A percentile compares a stretch with the other conserved stretches of the same genome.
Evolutionary conservation across 2,329 filamentous ascomycete genomes (phyloP).

Genomic region (Reticulascus tulasneorum): DNA sequence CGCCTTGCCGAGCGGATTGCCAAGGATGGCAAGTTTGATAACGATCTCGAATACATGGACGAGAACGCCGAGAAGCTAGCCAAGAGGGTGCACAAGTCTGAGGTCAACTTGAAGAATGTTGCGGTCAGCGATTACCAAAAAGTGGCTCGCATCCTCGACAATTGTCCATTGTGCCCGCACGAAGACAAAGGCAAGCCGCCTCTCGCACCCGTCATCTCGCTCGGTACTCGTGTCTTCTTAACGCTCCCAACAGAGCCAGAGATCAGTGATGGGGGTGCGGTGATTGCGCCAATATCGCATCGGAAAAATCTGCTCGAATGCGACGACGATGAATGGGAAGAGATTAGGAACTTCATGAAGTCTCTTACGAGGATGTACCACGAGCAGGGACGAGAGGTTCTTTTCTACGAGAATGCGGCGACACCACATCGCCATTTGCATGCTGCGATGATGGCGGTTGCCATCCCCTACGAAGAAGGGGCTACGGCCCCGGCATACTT

Average conservation of each 20-base stretch:
- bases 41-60: conserved; percentile 95
- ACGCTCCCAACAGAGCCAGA: conserved; percentile 90
- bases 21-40: conserved; percentile 85
- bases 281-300: conserved; percentile 87
- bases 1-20: conserved; percentile 89
- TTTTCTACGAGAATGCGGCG: conserved; percentile 98
- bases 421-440: conserved; percentile 73
- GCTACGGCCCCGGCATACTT: conserved; percentile 93
- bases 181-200: conserved; percentile 75
- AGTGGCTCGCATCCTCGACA: conserved; percentile 80
- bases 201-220: conserved; percentile 76
- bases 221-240: conserved; percentile 81
- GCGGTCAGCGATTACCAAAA: conserved; percentile 88
- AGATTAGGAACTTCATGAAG: conserved; percentile 99
- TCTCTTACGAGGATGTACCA: conserved; percentile 90
- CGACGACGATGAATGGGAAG: conserved; percentile 99
- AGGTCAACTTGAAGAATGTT: conserved; percentile 80
- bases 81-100: conserved; percentile 79
- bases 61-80: conserved; percentile 92
- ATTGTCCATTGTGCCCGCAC: conserved; percentile 86
- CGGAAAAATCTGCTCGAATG: conserved; percentile 90
- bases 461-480: conserved; percentile 86
- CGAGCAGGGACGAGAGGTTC: conserved; percentile 82
- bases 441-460: conserved; percentile 80
- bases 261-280: conserved; percentile 74